Percentiles rank a stretch among this genome's conserved stretches.
Conservation (phyloP, 1,284 basidiomycete genomes). For the Agroathelia rolfsii region DNA sequence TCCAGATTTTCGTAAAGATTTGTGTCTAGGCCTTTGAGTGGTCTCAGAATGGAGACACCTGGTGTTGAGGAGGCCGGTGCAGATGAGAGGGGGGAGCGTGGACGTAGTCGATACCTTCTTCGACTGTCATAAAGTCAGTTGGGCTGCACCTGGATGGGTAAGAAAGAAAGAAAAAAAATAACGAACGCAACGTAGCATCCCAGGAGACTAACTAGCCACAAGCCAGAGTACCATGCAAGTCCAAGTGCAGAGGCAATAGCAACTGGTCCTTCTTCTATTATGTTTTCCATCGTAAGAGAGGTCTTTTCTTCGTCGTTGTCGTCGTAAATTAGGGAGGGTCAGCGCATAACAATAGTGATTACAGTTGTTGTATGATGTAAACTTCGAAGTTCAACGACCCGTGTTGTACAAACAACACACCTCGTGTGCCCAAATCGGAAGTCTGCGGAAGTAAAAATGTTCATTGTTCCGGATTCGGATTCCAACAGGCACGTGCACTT, state of each 20-base stretch:
- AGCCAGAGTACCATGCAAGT: constrained; percentile 57
- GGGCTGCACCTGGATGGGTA: constrained; percentile 10
- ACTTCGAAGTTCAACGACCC: constrained; percentile 3
- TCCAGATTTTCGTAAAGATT: constrained; percentile 92
- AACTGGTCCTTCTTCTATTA: too few species aligned
- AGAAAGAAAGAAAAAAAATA: too few species aligned
- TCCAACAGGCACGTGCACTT: too few species aligned
- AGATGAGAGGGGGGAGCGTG: constrained; percentile 54
- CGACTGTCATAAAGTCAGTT: constrained; percentile 40
- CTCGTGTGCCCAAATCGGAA: too few species aligned
- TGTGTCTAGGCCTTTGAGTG: constrained; percentile 85
- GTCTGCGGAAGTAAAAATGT: too few species aligned
- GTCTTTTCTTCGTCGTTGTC: not conserved
- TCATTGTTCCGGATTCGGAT: too few species aligned
- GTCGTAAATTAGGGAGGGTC: not conserved
- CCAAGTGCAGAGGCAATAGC: constrained; percentile 32
- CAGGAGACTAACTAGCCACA: constrained; percentile 71
- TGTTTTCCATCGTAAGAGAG: too few species aligned
- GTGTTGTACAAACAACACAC: not conserved
- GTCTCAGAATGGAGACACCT: constrained; percentile 86
- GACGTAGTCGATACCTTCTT: constrained; percentile 57
- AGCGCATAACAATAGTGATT: not conserved
- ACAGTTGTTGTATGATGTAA: not conserved
- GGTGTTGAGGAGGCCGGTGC: constrained; percentile 47
- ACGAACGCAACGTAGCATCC: constrained; percentile 77